Base-by-base conservation (phyloP, 2,329 filamentous ascomycete species). In the Cercospora zeina region DNA sequence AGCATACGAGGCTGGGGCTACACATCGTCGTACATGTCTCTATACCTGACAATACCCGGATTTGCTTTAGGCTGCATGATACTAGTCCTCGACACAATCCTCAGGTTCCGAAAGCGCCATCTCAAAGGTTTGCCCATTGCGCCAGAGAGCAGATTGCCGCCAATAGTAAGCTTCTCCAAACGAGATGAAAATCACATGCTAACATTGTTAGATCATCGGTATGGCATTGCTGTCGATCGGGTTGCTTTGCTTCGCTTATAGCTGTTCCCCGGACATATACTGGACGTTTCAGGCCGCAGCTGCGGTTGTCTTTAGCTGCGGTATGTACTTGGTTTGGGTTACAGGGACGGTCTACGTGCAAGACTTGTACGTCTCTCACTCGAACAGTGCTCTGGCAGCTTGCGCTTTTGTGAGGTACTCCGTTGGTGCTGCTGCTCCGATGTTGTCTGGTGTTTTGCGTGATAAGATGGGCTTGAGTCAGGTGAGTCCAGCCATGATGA, bases 271-370 rank as follows among this genome's bases (percentile, higher is more conserved):
- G 4, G 5, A 34, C 3, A n/a, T 30, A 5, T 3, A 9, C 4
- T 60, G 57, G 60, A 8, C 11, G 1, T 30, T 58, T 4, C 60
- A 57, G n/a, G 54, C 54, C 39, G 30, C 45, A n/a, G 57, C 63
- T 4, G 63, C 60, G 34, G 50, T 53, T 8, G 13, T 58, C 7
- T 58, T 63, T 16, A 61, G 63, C 3, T 47, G 37, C 14, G 60
- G 63, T 47, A 62, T 65, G 63, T 65, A 61, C 54, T 58, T 65
- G 58, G 63, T 65, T 3, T 65, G 63, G 55, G 49, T 58, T 7
- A 62, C 60, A 1, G 63, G 57, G 13, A 65, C 63, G 1, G 63
- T 65, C 2, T 65, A 65, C 14, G 42, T 65, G 1, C 63, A 65
- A 14, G 63, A 62, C 42, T 27, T 65, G 37, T 65, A 65, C 34